A percentile compares a stretch with the other conserved stretches of the same genome.
phyloP scores from a whole-genome alignment of 2,329 filamentous ascomycete species.

The Fusarium torulosum region DNA sequence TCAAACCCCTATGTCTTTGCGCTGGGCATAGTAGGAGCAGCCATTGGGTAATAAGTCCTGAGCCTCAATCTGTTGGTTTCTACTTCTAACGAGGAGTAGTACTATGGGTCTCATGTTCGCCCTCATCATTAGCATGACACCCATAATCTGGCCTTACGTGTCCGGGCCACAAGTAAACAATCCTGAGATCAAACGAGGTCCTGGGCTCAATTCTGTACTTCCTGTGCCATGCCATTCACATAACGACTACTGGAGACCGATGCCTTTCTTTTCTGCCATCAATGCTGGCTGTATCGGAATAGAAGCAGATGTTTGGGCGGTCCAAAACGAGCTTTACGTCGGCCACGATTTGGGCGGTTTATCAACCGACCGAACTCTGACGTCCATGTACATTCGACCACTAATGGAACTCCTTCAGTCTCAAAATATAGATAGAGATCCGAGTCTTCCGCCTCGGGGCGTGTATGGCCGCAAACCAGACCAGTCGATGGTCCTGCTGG shows the following conservation, averaged over 20 bases:
- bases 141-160: conserved; percentile 21
- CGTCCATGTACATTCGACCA: conserved; percentile 72
- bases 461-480: conserved; percentile 66
- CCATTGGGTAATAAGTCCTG: conserved; percentile 21
- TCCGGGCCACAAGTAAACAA: background rate
- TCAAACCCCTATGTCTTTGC: conserved; percentile 30
- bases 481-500: conserved; percentile 71
- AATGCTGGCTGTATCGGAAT: conserved; percentile 70
- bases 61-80: rapidly evolving
- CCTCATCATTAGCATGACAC: conserved; percentile 23
- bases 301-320: conserved; percentile 78
- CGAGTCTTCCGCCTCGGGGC: conserved; percentile 56
- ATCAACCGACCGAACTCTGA: conserved; percentile 68
- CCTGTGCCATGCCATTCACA: conserved; percentile 74
- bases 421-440: conserved; percentile 47
- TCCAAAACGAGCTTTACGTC: conserved; percentile 67
- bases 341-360: conserved; percentile 71
- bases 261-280: conserved; percentile 73
- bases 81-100: conserved; percentile 6
- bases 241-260: conserved; percentile 77
- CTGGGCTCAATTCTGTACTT: conserved; percentile 26
- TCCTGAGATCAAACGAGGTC: background rate
- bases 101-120: conserved; percentile 25
- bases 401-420: conserved; percentile 70
- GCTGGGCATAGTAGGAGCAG: conserved; percentile 27